Evolutionary conservation across 805 yeast species (phyloP), one percentile per base, ranked within the genome.

Genomic region (Myxozyma neotropica): DNA sequence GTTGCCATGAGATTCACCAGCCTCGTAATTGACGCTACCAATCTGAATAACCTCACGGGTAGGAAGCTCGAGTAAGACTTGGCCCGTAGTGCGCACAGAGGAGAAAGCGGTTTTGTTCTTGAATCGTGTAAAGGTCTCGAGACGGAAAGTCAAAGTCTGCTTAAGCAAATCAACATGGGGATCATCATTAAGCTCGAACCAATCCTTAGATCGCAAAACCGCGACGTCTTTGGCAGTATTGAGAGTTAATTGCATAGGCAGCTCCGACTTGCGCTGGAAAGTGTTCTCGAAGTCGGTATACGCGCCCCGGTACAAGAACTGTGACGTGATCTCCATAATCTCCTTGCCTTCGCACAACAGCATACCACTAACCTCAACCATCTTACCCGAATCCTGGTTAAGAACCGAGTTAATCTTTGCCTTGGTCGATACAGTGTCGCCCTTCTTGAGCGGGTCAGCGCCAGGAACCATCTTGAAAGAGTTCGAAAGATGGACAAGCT

Each of bases 271-370:
- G 77, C 89, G 88, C 76, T 89, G 87, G 85, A 94, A 94, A 44
- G 98, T 90, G 80, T 91, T 90, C 73, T 86, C 88, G 73, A 82
- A 94, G 77, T 94, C 99, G 36, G 72, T 72, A 80, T 93, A 94
- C 57, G 80, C 80, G 67, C 99, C 99, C 75, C 99, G 84, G 86
- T 93, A 94, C 78, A 94, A 88, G 86, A 94, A 94, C 67, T 92
- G 88, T 47, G 98, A 91, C 33, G 87, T 86, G 59, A 94, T 97
- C 75, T 93, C 96, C 90, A 94, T 83, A 24, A 94, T 94, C 51
- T 96, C 87, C 65, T 78, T 72, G 58, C 83, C 85, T 33, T 84
- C 89, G 75, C 95, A 85, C 70, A 82, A 80, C 66, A 94, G 81
- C 45, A 93, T 84, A 68, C 98, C 99, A 68, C 87, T 84, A 70